These are phyloP conservation scores for Angophora floribunda DNA, from an alignment of 345 rosid species.

Conservation along the genomic window DNA sequence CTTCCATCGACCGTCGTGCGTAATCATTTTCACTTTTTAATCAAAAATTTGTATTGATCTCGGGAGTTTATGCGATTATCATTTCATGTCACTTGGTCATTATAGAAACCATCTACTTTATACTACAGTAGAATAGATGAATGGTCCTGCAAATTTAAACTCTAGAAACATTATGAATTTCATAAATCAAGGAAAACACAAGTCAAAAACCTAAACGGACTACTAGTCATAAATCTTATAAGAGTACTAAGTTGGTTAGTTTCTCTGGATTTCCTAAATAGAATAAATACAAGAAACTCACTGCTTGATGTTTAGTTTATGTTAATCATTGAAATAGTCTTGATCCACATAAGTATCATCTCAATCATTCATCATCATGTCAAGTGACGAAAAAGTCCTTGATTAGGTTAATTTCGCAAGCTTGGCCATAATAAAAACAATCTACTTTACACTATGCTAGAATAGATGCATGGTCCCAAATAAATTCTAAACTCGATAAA, in stretches of 20 bases:
- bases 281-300: background rate
- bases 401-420: background rate
- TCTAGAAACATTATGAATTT: fast-evolving
- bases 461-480: fast-evolving
- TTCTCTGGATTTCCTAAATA: background rate
- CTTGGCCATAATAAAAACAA: background rate
- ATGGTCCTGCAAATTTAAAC: background rate
- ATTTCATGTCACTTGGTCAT: fast-evolving
- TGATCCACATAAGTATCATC: no score
- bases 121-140: background rate
- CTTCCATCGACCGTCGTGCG: background rate
- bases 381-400: background rate
- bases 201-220: background rate
- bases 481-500: no score
- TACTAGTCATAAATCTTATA: background rate
- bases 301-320: fast-evolving
- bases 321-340: background rate
- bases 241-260: background rate
- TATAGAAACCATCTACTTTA: fast-evolving
- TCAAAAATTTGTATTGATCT: background rate
- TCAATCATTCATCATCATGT: background rate
- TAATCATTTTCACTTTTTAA: background rate
- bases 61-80: background rate
- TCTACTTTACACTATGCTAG: background rate
- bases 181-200: background rate